phyloP scores from a whole-genome alignment of 73 alveolate genomes.

The Paramecium pentaurelia region DNA sequence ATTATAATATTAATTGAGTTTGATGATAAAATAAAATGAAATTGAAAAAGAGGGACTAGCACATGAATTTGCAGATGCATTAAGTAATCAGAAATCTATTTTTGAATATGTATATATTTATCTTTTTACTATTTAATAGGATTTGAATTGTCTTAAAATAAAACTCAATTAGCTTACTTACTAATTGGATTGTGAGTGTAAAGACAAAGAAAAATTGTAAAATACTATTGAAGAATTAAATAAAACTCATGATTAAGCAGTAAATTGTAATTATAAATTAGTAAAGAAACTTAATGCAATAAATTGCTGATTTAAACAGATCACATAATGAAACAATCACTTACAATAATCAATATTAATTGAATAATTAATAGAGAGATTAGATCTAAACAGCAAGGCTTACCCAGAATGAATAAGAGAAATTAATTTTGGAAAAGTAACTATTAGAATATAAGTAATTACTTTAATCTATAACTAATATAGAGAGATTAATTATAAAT shows the following conservation, averaged over 20 bases:
- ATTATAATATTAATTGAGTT: neutral
- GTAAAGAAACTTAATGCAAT: constrained; percentile 11
- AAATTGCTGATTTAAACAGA: constrained; percentile 6
- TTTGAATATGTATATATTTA: neutral
- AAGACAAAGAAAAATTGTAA: neutral
- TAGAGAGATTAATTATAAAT: neutral
- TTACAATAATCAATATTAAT: neutral
- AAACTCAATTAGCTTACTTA: neutral
- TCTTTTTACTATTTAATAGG: neutral
- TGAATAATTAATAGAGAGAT: neutral
- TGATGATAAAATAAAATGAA: neutral
- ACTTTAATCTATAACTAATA: neutral
- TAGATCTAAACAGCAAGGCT: neutral
- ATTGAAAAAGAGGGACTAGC: constrained; percentile 3
- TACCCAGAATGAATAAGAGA: neutral
- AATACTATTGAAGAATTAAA: neutral
- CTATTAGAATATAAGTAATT: neutral
- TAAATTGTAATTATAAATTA: neutral
- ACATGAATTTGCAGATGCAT: neutral
- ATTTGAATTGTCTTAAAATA: neutral
- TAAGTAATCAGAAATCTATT: neutral
- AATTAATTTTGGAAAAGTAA: neutral
- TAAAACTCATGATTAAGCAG: neutral
- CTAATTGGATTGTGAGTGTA: neutral
- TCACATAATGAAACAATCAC: neutral